A percentile compares a stretch with the other conserved stretches of the same genome.
Evolutionary conservation across 176 grass and related monocot species (phyloP).

Genomic region (Hsuehochloa calcarea): DNA sequence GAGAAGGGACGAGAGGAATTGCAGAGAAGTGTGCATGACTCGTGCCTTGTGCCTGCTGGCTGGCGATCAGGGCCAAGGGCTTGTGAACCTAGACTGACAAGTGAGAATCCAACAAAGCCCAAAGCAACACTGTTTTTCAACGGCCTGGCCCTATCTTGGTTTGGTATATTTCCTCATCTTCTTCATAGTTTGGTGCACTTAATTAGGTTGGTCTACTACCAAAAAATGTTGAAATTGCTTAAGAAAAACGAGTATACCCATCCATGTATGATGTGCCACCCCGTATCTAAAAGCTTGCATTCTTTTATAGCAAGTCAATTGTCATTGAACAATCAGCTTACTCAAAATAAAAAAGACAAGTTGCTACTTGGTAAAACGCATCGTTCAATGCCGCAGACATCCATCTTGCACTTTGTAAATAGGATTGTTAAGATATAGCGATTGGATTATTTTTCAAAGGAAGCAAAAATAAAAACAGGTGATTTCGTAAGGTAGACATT

Average conservation of each 20-base stretch:
- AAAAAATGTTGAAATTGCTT: too few relatives aligned
- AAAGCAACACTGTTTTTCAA: background rate
- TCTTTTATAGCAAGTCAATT: background rate
- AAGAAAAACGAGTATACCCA: background rate
- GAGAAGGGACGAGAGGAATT: background rate
- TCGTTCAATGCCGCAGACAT: background rate
- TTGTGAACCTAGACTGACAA: background rate
- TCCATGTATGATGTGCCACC: background rate
- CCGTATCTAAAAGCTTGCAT: background rate
- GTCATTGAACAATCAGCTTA: background rate
- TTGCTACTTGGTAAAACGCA: background rate
- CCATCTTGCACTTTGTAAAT: background rate
- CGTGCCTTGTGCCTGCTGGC: too few relatives aligned
- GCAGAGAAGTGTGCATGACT: too few relatives aligned
- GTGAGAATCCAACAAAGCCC: background rate
- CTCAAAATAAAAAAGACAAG: background rate
- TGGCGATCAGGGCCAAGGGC: background rate
- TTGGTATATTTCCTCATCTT: background rate
- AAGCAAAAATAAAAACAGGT: background rate
- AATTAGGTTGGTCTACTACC: background rate
- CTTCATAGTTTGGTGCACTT: background rate
- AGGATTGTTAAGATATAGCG: background rate
- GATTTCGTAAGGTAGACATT: background rate
- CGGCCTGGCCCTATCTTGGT: background rate
- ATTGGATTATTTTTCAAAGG: background rate